These are phyloP conservation scores for Elsinoe australis DNA, from an alignment of 2,329 filamentous ascomycete species.

Conservation along the genomic window DNA sequence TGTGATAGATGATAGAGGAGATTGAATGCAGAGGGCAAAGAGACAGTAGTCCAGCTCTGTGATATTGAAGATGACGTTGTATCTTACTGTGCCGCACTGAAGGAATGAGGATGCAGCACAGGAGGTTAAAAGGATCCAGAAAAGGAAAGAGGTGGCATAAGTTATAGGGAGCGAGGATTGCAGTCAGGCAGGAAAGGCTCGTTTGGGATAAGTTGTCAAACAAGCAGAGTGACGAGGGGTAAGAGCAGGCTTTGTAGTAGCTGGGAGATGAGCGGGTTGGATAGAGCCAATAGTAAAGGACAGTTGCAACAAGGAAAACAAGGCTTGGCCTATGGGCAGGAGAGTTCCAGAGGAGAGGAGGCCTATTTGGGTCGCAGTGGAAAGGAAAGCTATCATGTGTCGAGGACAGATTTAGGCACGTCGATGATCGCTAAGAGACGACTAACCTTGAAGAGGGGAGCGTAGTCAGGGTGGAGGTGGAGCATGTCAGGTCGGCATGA, in stretches of 20 bases:
- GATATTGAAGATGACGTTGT: not conserved
- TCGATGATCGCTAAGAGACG: conserved; percentile 3
- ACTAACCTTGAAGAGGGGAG: conserved; percentile 9
- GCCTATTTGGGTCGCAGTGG: conserved; percentile 14
- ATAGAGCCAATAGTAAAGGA: not conserved
- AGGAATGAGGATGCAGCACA: conserved; percentile 15
- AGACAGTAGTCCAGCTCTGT: not conserved
- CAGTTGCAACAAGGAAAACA: conserved; percentile 10
- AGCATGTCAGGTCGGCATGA: conserved; percentile 12
- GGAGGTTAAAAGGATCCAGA: conserved; percentile 1
- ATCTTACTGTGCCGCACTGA: conserved; percentile 13
- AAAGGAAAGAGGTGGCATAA: conserved; percentile 16
- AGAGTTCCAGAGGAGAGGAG: conserved; percentile 5
- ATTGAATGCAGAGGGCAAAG: not conserved
- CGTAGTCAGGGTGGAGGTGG: conserved; percentile 1
- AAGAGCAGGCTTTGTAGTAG: conserved; percentile 10
- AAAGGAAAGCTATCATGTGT: no score
- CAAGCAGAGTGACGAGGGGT: conserved; percentile 7
- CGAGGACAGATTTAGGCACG: conserved; percentile 10
- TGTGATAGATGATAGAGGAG: not conserved
- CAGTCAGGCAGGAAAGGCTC: conserved; percentile 1
- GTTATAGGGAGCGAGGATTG: not conserved
- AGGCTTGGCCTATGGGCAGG: conserved; percentile 9
- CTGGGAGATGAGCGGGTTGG: conserved; percentile 7
- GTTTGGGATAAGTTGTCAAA: not conserved